Percentiles rank a stretch among this genome's conserved stretches.
phyloP scores from a whole-genome alignment of 345 rosid species.

The Hypericum androsaemum region DNA sequence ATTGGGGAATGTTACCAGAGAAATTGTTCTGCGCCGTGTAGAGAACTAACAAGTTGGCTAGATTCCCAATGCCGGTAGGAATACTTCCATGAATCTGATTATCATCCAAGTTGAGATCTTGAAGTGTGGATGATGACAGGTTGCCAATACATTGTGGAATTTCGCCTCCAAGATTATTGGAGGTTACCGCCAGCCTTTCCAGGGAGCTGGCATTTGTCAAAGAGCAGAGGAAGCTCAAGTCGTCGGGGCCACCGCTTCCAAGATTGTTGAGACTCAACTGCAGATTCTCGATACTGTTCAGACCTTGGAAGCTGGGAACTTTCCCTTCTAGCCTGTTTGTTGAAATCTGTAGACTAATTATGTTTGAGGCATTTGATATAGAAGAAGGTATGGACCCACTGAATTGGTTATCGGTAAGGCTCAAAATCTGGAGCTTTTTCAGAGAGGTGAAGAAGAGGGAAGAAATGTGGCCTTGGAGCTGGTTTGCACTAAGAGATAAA shows the following conservation, averaged over 20 bases:
- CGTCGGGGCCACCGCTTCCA: constrained; percentile 5
- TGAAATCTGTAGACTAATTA: neutral
- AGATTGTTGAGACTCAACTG: neutral
- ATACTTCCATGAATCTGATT: constrained; percentile 8
- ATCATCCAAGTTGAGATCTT: neutral
- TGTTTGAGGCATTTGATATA: constrained; percentile 15
- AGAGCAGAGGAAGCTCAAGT: constrained; percentile 1
- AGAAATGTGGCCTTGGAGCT: constrained; percentile 16
- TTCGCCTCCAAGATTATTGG: neutral
- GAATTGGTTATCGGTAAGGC: constrained; percentile 12
- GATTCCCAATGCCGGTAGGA: neutral
- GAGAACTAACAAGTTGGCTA: neutral
- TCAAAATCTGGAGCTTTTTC: constrained; percentile 10
- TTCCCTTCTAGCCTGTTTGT: constrained; percentile 9
- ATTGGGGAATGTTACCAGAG: too few species aligned
- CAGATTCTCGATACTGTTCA: neutral
- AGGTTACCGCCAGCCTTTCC: neutral
- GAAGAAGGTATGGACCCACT: constrained; percentile 21
- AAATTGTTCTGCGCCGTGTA: too few species aligned
- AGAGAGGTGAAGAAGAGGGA: constrained; percentile 8
- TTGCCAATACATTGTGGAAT: neutral
- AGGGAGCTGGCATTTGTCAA: neutral
- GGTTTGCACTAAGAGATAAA: constrained; percentile 4
- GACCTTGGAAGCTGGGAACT: neutral
- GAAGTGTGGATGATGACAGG: neutral